These are phyloP conservation scores for Pseudozyma hubeiensis DNA, from an alignment of 1,284 basidiomycete genomes.

Conservation along the genomic window DNA sequence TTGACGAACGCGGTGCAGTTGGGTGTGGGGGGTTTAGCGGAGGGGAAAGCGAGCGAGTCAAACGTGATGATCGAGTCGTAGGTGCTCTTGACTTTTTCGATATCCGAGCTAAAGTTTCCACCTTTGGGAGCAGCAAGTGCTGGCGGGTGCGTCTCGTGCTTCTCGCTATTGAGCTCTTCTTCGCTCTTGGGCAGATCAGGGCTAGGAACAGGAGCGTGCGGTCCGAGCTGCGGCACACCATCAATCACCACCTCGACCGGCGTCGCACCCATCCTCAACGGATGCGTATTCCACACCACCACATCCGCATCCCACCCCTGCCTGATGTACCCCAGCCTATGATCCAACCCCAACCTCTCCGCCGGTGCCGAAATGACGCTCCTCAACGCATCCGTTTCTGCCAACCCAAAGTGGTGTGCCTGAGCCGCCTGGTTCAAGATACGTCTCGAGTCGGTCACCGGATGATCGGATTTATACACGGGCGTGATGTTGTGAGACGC, in stretches of 20 bases:
- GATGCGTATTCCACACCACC: constrained; percentile 90
- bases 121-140: constrained; percentile 27
- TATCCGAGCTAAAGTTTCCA: constrained; percentile 50
- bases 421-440: constrained; percentile 87
- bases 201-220: constrained; percentile 24
- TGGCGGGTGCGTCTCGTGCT: background rate
- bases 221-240: constrained; percentile 71
- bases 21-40: constrained; percentile 9
- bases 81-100: constrained; percentile 36
- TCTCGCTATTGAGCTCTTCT: background rate
- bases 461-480: constrained; percentile 79
- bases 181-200: constrained; percentile 8
- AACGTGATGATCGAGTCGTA: constrained; percentile 44
- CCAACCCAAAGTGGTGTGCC: constrained; percentile 78
- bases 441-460: constrained; percentile 80
- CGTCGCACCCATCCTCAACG: constrained; percentile 74
- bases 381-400: constrained; percentile 74
- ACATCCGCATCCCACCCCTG: constrained; percentile 76
- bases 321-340: constrained; percentile 82
- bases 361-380: constrained; percentile 84
- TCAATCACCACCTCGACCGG: constrained; percentile 75
- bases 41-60: constrained; percentile 53
- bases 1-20: constrained; percentile 52
- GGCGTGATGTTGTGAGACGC: constrained; percentile 77
- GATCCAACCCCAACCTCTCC: constrained; percentile 79